Base-by-base conservation (phyloP, 208 protist genomes). In the Perkinsela sp. region DNA sequence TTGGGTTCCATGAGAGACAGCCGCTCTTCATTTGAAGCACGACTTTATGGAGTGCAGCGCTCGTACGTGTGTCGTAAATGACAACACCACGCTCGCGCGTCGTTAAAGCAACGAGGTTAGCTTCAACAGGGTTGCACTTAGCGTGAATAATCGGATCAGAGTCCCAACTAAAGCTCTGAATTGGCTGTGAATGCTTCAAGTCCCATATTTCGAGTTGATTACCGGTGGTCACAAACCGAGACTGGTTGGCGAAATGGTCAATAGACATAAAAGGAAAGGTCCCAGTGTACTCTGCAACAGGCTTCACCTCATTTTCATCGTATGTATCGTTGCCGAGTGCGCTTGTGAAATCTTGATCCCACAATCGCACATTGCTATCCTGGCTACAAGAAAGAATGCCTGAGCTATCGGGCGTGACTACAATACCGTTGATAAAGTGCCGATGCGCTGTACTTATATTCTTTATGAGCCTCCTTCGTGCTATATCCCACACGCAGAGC, bases 321-420 rank as follows among this genome's bases (percentile, higher is more conserved):
- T 70, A 2, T 71, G 67, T n/a, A 15, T 13, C 1, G 40, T 13
- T 72, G n/a, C 67, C 32, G 1, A n/a, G 40, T 6, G 13, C 22
- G 22, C 13, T n/a, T 57, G 22, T 6, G 73, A 89, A 77, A 73
- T 92, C 88, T 29, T 93, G 67, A 68, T 90, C 81, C 94, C 94
- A 97, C 82, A 96, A 83, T 69, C 95, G 95, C 15, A 97, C 79
- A 1, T 84, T 85, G 74, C 95, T 92, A 81, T 97, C 95, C 40
- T 92, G 85, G 6, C 91, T 90, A 48, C 87, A 91, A 16, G 80
- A 89, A 68, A 97, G 79, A 67, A 96, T 87, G 1, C 77, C 78
- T 15, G 90, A 83, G 22, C 92, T 93, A 71, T 92, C 89, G 2
- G 80, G 81, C 0, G 89, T 84, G 32, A 95, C 78, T 30, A 78